Evolutionary conservation across 345 rosid species (phyloP), one percentile per base, ranked within the genome.

Genomic region (Aquilaria sinensis): DNA sequence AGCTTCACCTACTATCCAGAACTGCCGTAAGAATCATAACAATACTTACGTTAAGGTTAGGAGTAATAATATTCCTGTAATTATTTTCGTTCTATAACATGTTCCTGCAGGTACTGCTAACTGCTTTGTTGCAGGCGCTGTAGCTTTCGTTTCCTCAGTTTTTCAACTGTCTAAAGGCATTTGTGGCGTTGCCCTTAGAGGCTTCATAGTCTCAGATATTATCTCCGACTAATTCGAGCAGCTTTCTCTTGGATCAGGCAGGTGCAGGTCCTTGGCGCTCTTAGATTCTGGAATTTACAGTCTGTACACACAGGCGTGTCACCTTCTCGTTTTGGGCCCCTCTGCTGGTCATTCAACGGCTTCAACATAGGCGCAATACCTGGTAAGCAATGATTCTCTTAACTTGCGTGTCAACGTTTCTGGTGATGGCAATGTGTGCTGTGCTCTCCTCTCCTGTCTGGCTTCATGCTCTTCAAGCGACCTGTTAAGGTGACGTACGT

Each of bases 401-500:
- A 34, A 68, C 72, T 30, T 57, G 68, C 54, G 70, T 80, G 79
- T 83, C 74, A 57, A 66, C 78, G n/a, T 86, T 83, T 75, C n/a
- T 80, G 3, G 62, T 77, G 53, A 47, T 80, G 13, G 81, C 70
- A 57, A 54, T 56, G 47, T 84, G 81, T 57, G 62, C 80, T 63
- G 23, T 1, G 23, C 23, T 23, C 23, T 23, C 23, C 23, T 23
- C 59, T 81, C 59, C 47, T 88, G 37, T 86, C 94, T 12, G 94
- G 96, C 14, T 82, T 86, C 83, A 88, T 72, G 80, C 98, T 88
- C 58, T 92, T 94, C 63, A 89, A 89, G 81, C 85, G 95, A 82
- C 43, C 8, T 5, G 43, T 37, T 37, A 3, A 78, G 63, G 48
- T 89, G 96, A 37, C 43, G 43, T 37, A 3, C 43, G 7, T 37